Base-by-base conservation (phyloP, 192 early-diverging fungal species). In the Umbelopsis ramanniana region DNA sequence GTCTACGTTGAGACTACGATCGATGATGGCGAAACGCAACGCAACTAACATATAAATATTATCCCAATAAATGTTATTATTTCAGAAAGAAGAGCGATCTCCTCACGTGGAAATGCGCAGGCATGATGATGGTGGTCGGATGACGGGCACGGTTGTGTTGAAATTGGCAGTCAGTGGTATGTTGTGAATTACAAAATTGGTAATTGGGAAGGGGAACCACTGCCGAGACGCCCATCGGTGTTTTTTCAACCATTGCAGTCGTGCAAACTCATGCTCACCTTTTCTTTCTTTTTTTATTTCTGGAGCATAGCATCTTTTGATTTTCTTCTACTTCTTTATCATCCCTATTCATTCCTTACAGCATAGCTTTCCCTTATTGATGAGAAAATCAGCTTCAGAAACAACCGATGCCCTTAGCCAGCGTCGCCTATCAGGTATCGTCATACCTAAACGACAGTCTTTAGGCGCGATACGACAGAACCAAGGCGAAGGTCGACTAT, bases 21-120 rank as follows among this genome's bases (percentile, higher is more conserved):
- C 69, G 11, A 74, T 78, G 76, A 43, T 78, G 17, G 76, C 76
- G n/a, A 78, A 74, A 46, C 50, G 73, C 57, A 74, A 52, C n/a
- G 69, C 57, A 37, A 29, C 26, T 63, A 63, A 63, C 14, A 63
- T 33, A 22, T 63, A 63, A 26, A 4, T 63, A 29, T 29, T 37
- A 37, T 63, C 12, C 14, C 52, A 54, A 26, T 54, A 54, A 54
- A 22, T 54, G 40, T 54, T 54, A 54, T 26, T 22, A 54, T 54
- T 26, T 43, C 40, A 43, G 11, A 43, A 5, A 43, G 29, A 43
- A 43, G 40, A 43, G 40, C 40, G 40, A 43, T 43, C 22, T 24
- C 57, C 57, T 63, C 57, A 63, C 57, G 57, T 63, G 57, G 57
- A 29, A 15, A 35, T 43, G 40, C 40, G 17, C 33, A 17, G 33